A percentile compares a stretch with the other conserved stretches of the same genome.
Evolutionary conservation across 805 yeast genomes (phyloP).

Genomic region (Nadsonia fulvescens): DNA sequence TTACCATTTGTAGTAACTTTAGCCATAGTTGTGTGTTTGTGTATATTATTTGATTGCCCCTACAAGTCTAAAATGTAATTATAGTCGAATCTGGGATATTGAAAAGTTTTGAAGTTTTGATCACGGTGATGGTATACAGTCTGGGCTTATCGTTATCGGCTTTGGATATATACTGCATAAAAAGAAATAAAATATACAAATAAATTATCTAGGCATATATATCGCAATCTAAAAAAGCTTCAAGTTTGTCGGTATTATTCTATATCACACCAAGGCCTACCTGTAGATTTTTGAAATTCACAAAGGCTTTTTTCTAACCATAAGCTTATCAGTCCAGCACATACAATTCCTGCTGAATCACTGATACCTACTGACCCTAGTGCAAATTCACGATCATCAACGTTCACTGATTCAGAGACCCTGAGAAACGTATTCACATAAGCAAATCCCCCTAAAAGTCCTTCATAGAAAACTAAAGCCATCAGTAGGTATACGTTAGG

Average conservation of each 20-base stretch:
- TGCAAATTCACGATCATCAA: slow-evolving; percentile 50
- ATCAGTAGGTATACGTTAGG: slow-evolving; percentile 46
- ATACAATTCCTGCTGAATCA: slow-evolving; percentile 67
- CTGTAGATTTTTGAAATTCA: slow-evolving; percentile 45
- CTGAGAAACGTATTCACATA: slow-evolving; percentile 77
- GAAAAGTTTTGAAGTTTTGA: no score
- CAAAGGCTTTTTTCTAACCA: slow-evolving; percentile 63
- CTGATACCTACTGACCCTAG: slow-evolving; percentile 73
- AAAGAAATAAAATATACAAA: no score
- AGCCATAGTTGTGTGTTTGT: no score
- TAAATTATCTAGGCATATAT: no score
- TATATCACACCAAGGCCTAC: slow-evolving; percentile 62
- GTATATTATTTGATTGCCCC: no score
- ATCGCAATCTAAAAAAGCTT: no score
- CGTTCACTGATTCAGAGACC: slow-evolving; percentile 41
- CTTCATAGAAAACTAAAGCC: slow-evolving; percentile 57
- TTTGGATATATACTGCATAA: no score
- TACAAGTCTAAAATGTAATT: no score
- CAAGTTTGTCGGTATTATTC: slow-evolving; percentile 16
- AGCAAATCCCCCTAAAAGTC: slow-evolving; percentile 77
- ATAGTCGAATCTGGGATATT: no score
- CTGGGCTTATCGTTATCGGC: no score
- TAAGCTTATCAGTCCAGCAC: slow-evolving; percentile 63
- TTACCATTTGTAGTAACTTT: no score
- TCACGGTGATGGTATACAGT: no score